Evolutionary conservation across 495 filamentous ascomycete genomes (phyloP).

Genomic region (Alectoria sarmentosa): DNA sequence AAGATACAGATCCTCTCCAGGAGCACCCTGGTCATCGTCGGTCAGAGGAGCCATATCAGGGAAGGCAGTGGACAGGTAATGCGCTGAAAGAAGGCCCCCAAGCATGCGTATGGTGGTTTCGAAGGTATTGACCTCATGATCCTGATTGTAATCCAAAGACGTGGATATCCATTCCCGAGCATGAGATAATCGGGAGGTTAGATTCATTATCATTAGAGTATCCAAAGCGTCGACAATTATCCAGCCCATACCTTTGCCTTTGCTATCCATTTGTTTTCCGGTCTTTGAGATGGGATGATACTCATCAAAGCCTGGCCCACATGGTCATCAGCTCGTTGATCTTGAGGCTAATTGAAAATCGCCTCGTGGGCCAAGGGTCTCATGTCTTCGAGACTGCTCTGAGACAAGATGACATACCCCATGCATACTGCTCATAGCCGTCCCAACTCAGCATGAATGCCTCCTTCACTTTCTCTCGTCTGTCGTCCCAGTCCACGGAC

Average conservation of each 20-base stretch:
- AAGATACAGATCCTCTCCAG: conserved; percentile 84
- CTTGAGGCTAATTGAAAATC: neutral
- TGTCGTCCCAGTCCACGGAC: conserved; percentile 60
- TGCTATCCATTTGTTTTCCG: conserved; percentile 72
- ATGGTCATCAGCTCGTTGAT: conserved; percentile 1
- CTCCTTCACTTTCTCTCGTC: conserved; percentile 81
- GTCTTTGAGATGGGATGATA: conserved; percentile 75
- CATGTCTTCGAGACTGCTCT: neutral
- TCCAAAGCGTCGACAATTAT: conserved; percentile 96
- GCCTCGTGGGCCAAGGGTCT: neutral
- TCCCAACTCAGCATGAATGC: conserved; percentile 86
- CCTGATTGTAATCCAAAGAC: conserved; percentile 74
- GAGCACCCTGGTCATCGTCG: conserved; percentile 57
- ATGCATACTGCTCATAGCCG: conserved; percentile 86
- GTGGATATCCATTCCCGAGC: conserved; percentile 88
- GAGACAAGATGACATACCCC: conserved; percentile 53
- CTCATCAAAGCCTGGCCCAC: conserved; percentile 65
- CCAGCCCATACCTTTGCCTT: conserved; percentile 77
- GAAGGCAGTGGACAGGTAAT: conserved; percentile 76
- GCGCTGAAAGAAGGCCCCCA: conserved; percentile 86
- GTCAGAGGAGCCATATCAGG: conserved; percentile 57
- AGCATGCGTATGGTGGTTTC: conserved; percentile 98
- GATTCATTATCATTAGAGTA: conserved; percentile 97
- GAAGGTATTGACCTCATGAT: conserved; percentile 95
- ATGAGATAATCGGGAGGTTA: conserved; percentile 76